A percentile compares a stretch with the other conserved stretches of the same genome.
Evolutionary conservation across 1,139 yeast genomes (phyloP).

Genomic region (Eremothecium coryli): DNA sequence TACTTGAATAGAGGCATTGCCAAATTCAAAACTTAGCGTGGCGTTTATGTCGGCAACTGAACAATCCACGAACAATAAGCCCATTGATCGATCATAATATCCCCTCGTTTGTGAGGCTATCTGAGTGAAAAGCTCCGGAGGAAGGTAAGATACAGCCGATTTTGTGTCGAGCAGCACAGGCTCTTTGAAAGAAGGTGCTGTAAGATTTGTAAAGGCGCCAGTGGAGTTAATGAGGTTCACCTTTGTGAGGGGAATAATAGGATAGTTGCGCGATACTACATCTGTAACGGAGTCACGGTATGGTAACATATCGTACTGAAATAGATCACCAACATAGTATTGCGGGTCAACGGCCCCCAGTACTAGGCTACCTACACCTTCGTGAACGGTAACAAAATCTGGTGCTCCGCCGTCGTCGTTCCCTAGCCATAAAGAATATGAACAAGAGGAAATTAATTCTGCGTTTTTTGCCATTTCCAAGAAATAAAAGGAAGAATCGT

Average conservation of each 20-base stretch:
- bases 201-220: slow-evolving; percentile 35
- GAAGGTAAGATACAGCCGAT: slow-evolving; percentile 45
- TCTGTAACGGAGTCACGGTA: slow-evolving; percentile 29
- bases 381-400: slow-evolving; percentile 3
- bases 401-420: slow-evolving; percentile 13
- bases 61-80: slow-evolving; percentile 64
- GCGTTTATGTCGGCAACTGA: slow-evolving; percentile 43
- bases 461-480: slow-evolving; percentile 32
- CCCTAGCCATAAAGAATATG: slow-evolving; percentile 50
- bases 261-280: slow-evolving; percentile 35
- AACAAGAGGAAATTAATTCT: slow-evolving; percentile 36
- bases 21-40: slow-evolving; percentile 45
- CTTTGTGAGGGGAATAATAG: slow-evolving; percentile 50
- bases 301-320: slow-evolving; percentile 43
- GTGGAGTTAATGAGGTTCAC: slow-evolving; percentile 39
- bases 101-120: slow-evolving; percentile 73
- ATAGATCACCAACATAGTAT: slow-evolving; percentile 39
- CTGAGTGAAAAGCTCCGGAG: slow-evolving; percentile 49
- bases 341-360: slow-evolving; percentile 51
- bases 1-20: slow-evolving; percentile 42
- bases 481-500: slow-evolving; percentile 35
- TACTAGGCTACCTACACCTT: slow-evolving; percentile 36
- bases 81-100: slow-evolving; percentile 41
- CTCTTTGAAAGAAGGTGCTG: slow-evolving; percentile 30
- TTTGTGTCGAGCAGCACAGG: slow-evolving; percentile 61